Percentiles rank a stretch among this genome's conserved stretches.
These are phyloP conservation scores for Amylocarpus encephaloides DNA, from an alignment of 2,329 filamentous ascomycete species.

Conservation along the genomic window DNA sequence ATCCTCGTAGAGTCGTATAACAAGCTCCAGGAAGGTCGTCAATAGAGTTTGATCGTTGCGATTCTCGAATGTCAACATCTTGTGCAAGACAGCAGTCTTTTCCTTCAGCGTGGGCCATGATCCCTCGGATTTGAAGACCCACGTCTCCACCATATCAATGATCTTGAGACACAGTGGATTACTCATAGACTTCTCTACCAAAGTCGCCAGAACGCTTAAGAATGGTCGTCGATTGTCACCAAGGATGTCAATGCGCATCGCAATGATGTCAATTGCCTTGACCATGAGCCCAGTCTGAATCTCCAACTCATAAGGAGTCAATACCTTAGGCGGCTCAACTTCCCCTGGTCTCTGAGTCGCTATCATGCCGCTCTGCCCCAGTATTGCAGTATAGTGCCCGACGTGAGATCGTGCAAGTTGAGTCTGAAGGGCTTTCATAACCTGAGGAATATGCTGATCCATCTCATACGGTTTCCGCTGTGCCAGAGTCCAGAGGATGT, in stretches of 20 bases:
- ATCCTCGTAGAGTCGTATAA: slow-evolving; percentile 97
- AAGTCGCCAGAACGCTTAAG: slow-evolving; percentile 85
- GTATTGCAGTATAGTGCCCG: slow-evolving; percentile 59
- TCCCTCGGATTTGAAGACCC: slow-evolving; percentile 93
- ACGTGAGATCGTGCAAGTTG: slow-evolving; percentile 94
- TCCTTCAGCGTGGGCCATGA: slow-evolving; percentile 97
- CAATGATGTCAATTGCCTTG: slow-evolving; percentile 90
- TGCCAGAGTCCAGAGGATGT: slow-evolving; percentile 87
- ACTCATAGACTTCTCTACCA: slow-evolving; percentile 92
- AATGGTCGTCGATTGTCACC: slow-evolving; percentile 89
- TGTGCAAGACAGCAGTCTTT: slow-evolving; percentile 97
- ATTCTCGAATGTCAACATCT: slow-evolving; percentile 95
- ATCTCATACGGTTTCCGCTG: slow-evolving; percentile 79
- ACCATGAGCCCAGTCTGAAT: slow-evolving; percentile 88
- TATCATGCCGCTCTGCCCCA: slow-evolving; percentile 40
- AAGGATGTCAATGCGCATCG: slow-evolving; percentile 84
- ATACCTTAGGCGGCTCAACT: slow-evolving; percentile 47
- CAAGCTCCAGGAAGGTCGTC: slow-evolving; percentile 88
- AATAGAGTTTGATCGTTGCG: slow-evolving; percentile 77
- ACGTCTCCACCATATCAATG: slow-evolving; percentile 84
- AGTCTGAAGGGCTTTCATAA: slow-evolving; percentile 90
- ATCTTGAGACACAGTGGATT: slow-evolving; percentile 86
- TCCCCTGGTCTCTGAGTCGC: slow-evolving; percentile 36
- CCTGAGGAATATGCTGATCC: slow-evolving; percentile 75
- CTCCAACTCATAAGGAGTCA: slow-evolving; percentile 73